Percentiles rank a stretch among this genome's conserved stretches.
phyloP scores from a whole-genome alignment of 2,329 filamentous ascomycete species.

The Fusarium mexicanum region DNA sequence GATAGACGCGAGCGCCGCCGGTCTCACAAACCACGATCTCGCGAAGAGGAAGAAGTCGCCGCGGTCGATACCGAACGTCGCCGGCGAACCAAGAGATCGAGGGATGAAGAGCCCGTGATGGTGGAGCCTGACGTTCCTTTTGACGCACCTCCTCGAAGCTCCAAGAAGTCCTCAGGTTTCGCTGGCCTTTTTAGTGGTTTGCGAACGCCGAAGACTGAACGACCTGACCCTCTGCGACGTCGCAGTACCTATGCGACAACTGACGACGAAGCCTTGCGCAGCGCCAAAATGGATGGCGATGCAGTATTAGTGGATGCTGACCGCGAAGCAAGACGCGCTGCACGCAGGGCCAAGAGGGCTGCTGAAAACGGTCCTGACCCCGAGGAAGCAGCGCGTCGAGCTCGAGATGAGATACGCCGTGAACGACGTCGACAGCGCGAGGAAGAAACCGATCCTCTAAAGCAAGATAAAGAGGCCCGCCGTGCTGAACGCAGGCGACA shows the following conservation, averaged over 20 bases:
- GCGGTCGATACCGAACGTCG: constrained; percentile 56
- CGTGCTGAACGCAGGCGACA: constrained; percentile 62
- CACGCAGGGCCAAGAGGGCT: constrained; percentile 67
- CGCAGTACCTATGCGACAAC: constrained; percentile 61
- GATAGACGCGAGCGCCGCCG: constrained; percentile 51
- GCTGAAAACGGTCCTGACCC: constrained; percentile 57
- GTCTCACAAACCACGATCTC: constrained; percentile 53
- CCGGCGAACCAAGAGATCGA: constrained; percentile 46
- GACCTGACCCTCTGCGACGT: constrained; percentile 52
- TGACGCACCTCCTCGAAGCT: constrained; percentile 49
- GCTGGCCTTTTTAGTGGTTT: constrained; percentile 71
- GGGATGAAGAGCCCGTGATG: constrained; percentile 55
- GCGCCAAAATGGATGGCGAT: constrained; percentile 61
- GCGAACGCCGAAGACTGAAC: constrained; percentile 57
- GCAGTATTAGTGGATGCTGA: constrained; percentile 63
- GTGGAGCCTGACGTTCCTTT: constrained; percentile 47
- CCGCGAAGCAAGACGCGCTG: constrained; percentile 69
- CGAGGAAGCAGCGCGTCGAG: constrained; percentile 65
- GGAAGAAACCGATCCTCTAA: constrained; percentile 60
- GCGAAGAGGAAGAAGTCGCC: constrained; percentile 55
- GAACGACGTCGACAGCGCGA: constrained; percentile 63
- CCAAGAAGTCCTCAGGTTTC: constrained; percentile 62
- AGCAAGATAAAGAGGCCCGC: constrained; percentile 59
- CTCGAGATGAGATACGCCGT: constrained; percentile 65
- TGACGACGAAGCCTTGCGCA: constrained; percentile 60